Evolutionary conservation across 345 rosid species (phyloP).

Genomic region (Angophora floribunda): DNA sequence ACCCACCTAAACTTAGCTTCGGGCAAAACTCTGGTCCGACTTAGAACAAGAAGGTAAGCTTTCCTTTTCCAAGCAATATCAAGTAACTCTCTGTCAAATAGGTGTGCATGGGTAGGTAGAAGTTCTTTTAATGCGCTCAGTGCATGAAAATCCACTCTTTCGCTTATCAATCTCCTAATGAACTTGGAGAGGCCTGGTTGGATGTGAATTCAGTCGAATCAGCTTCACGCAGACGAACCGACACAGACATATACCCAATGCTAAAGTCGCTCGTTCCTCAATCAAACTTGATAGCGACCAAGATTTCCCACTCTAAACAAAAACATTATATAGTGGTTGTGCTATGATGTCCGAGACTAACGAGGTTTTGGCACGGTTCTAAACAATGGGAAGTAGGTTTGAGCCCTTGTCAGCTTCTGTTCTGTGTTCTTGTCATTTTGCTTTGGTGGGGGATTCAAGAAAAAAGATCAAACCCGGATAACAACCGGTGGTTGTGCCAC

Average conservation of each 20-base stretch:
- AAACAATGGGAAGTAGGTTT: background rate
- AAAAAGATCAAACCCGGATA: background rate
- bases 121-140: background rate
- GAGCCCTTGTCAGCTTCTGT: slow-evolving; percentile 5
- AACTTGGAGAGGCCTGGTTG: background rate
- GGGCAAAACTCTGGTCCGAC: background rate
- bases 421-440: slow-evolving; percentile 11
- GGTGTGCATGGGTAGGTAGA: background rate
- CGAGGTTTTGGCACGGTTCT: background rate
- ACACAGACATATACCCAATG: background rate
- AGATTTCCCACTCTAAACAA: background rate
- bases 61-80: background rate
- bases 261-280: background rate
- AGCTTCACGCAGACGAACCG: background rate
- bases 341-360: background rate
- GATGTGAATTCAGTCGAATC: background rate
- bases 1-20: background rate
- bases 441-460: background rate
- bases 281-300: background rate
- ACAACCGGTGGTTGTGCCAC: slow-evolving; percentile 14
- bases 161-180: background rate
- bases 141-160: background rate
- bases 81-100: background rate
- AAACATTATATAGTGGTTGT: background rate
- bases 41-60: background rate